Evolutionary conservation across 768 basidiomycete genomes (phyloP).

Genomic region (Tricholoma hemisulphureum): DNA sequence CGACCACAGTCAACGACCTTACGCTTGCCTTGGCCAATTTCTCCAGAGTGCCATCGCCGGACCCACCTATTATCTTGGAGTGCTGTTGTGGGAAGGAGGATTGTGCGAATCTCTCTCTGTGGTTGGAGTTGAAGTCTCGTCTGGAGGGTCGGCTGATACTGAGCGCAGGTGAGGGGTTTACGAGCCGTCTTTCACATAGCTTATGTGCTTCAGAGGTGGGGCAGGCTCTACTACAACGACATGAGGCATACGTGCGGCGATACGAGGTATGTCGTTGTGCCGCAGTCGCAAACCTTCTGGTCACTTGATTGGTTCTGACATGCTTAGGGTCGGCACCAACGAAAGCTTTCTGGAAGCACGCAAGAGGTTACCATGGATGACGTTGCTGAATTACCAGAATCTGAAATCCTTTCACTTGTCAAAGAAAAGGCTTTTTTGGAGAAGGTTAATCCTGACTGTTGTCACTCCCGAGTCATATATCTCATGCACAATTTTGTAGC

Average conservation of each 20-base stretch:
- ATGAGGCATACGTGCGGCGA: conserved; percentile 80
- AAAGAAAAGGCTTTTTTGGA: conserved; percentile 64
- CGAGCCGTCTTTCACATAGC: not conserved
- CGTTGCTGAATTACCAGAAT: conserved; percentile 29
- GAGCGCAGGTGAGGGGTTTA: conserved; percentile 72
- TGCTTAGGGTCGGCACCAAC: conserved; percentile 7
- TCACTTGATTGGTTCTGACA: not conserved
- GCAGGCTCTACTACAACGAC: conserved; percentile 80
- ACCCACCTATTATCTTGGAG: conserved; percentile 46
- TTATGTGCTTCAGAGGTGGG: conserved; percentile 66
- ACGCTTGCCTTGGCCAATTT: conserved; percentile 71
- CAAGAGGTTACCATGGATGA: conserved; percentile 13
- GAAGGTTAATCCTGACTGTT: conserved; percentile 41
- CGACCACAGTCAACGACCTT: conserved; percentile 74
- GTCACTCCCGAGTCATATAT: not conserved
- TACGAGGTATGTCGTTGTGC: conserved; percentile 51
- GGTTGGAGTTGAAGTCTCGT: conserved; percentile 63
- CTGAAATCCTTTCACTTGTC: conserved; percentile 32
- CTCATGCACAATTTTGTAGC: conserved; percentile 37
- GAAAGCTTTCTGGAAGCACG: not conserved
- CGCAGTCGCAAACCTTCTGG: not conserved
- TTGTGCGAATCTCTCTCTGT: conserved; percentile 63
- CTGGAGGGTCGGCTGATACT: conserved; percentile 77
- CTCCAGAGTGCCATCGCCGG: conserved; percentile 74
- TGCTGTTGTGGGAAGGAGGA: conserved; percentile 70